Conservation (phyloP, 129 eudicot genomes). For the Tagetes erecta region DNA sequence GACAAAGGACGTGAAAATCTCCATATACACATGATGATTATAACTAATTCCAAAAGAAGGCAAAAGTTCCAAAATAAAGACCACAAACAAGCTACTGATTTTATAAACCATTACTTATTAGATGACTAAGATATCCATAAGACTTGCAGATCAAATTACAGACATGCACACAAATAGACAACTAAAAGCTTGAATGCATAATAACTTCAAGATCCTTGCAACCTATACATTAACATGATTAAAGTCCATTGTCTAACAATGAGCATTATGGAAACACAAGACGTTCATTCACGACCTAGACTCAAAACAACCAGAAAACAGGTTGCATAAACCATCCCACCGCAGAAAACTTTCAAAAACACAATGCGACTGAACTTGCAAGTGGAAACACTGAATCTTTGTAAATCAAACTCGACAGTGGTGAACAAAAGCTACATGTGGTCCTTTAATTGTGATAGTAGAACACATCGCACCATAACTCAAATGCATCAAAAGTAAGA, state of each 20-base stretch:
- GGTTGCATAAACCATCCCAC: constrained; percentile 13
- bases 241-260: background rate
- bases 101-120: background rate
- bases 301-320: background rate
- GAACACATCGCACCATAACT: too few species aligned
- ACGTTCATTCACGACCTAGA: background rate
- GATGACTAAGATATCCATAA: background rate
- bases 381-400: constrained; percentile 2
- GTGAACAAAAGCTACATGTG: background rate
- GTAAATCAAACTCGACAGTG: background rate
- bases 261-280: background rate
- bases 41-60: too few species aligned
- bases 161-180: background rate
- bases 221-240: background rate
- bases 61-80: too few species aligned
- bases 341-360: background rate
- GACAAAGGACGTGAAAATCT: background rate
- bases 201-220: background rate
- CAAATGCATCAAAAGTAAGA: too few species aligned
- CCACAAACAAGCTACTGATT: too few species aligned
- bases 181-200: constrained; percentile 1
- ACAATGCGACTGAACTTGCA: constrained; percentile 11
- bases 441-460: background rate
- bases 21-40: background rate
- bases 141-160: background rate